A percentile compares a stretch with the other conserved stretches of the same genome.
phyloP scores from a whole-genome alignment of 768 basidiomycete species.

The Mycena filopes region DNA sequence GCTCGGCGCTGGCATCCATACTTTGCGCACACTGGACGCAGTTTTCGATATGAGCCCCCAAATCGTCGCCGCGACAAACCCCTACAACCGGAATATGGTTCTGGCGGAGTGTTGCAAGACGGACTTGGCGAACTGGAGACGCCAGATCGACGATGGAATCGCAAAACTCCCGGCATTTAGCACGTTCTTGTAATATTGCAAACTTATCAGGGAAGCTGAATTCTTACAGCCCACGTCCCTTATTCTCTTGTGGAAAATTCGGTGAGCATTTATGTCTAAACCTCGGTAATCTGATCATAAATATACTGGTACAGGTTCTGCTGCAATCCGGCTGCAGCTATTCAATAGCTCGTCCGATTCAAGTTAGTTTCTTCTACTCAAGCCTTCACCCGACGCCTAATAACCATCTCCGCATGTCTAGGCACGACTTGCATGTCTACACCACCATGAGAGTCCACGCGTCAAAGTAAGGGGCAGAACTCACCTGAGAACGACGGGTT shows the following conservation, averaged over 20 bases:
- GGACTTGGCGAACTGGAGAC: neutral
- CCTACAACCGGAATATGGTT: neutral
- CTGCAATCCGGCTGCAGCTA: neutral
- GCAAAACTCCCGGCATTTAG: neutral
- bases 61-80: neutral
- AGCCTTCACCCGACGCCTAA: neutral
- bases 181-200: neutral
- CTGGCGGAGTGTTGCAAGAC: neutral
- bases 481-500: too few relatives aligned
- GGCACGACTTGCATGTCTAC: constrained; percentile 2
- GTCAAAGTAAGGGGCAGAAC: too few relatives aligned
- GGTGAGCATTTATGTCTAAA: too few relatives aligned
- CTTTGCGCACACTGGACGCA: neutral
- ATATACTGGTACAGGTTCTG: too few relatives aligned
- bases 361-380: neutral
- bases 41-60: neutral
- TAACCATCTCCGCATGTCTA: neutral
- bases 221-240: too few relatives aligned
- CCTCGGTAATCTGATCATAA: too few relatives aligned
- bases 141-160: neutral
- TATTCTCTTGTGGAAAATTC: too few relatives aligned
- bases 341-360: too few relatives aligned
- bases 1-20: neutral
- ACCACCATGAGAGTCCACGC: neutral
- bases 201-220: too few relatives aligned